Base-by-base conservation (phyloP, 2,329 filamentous ascomycete genomes). In the Epichloe bromicola region DNA sequence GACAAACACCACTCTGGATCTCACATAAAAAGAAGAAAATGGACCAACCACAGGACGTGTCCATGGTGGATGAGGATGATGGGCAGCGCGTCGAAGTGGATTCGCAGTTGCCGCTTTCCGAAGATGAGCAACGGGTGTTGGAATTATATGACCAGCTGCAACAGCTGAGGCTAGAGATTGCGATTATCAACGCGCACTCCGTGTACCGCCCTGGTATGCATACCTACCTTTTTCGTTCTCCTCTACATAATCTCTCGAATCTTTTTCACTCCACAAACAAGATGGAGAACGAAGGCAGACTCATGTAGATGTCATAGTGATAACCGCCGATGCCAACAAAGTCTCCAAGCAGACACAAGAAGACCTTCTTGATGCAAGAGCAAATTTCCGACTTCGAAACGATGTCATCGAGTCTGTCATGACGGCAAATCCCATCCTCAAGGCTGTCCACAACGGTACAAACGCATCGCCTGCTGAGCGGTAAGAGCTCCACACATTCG, bases 371-470 rank as follows among this genome's bases (percentile, higher is more conserved):
- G 78, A 88, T 58, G 80, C 86, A 26, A 81, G 82, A 61, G 82
- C 86, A 51, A 74, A 75, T 52, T 86, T 87, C 65, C 74, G 80
- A 40, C 72, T 91, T 51, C 80, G 80, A 55, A 83, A 83, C 63
- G 80, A 80, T 54, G 81, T 86, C 20, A 73, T 83, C 20, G 80
- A 85, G 54, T 80, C 76, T 45, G 80, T 87, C 49, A 67, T 93
- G 57, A 79, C 80, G 58, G 82, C 82, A 51, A 84, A 88, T 59
- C 87, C 88, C 7, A 81, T 86, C 40, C 70, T 94, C 52, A 87
- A 86, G 60, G 84, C 88, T 6, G 80, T 91, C 39, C 86, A 94
- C 63, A 71, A 78, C 53, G 81, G 81, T 42, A 78, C 76, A 12
- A 74, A 79, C 53, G 76, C 80, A 17, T 78, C 80, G 2, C 77